Conservation (phyloP, 441 rosid genomes). For the Metrosideros polymorpha region DNA sequence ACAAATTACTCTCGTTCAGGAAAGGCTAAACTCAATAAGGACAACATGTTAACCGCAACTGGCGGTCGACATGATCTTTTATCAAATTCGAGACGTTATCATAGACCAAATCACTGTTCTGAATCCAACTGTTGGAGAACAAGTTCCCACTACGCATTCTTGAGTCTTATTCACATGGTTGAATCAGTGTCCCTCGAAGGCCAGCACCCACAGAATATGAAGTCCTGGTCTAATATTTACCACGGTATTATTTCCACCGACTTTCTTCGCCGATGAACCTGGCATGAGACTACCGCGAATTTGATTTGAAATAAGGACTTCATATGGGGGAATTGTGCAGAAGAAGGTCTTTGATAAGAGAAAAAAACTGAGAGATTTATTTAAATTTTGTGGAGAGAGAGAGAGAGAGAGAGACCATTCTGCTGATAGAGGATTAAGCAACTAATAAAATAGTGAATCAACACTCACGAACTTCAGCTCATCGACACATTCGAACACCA, state of each 20-base stretch:
- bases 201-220: not conserved
- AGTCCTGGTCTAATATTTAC: not conserved
- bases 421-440: too few relatives aligned
- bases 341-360: not conserved
- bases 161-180: not conserved
- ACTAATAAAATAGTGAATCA: too few relatives aligned
- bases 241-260: not conserved
- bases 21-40: not conserved
- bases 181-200: not conserved
- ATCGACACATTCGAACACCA: too few relatives aligned
- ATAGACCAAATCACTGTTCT: not conserved
- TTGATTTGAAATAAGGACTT: not conserved
- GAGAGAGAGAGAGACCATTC: too few relatives aligned
- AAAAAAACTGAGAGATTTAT: too few relatives aligned
- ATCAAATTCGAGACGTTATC: not conserved
- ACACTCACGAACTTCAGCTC: too few relatives aligned
- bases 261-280: not conserved
- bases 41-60: not conserved
- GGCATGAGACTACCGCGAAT: not conserved
- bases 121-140: not conserved
- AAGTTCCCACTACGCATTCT: not conserved
- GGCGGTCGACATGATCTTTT: not conserved
- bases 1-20: not conserved
- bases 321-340: not conserved
- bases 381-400: too few relatives aligned